Evolutionary conservation across 805 yeast species (phyloP).

Genomic region (Grigorovia jiainica): DNA sequence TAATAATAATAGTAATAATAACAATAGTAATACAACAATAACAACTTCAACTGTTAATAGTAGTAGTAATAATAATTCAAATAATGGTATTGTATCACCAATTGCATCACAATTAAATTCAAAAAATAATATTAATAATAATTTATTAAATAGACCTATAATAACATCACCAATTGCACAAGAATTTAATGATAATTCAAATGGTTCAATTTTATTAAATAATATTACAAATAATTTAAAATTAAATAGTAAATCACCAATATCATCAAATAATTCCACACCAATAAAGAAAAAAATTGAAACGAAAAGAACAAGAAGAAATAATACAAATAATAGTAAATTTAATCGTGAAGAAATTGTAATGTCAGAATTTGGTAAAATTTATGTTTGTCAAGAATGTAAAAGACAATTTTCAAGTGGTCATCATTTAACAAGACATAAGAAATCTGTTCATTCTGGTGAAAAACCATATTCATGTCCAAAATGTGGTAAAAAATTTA

Average conservation of each 20-base stretch:
- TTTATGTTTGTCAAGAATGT: constrained; percentile 30
- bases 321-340: constrained; percentile 8
- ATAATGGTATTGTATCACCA: constrained; percentile 4
- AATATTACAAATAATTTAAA: too few species aligned
- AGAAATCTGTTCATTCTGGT: constrained; percentile 32
- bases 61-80: constrained; percentile 1
- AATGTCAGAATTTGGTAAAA: constrained; percentile 27
- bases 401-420: constrained; percentile 30
- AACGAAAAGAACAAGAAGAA: background rate
- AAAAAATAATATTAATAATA: too few species aligned
- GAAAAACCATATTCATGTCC: constrained; percentile 32
- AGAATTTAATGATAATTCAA: too few species aligned
- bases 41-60: too few species aligned
- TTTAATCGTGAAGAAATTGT: constrained; percentile 26
- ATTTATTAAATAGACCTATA: too few species aligned
- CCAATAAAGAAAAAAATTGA: constrained; percentile 2
- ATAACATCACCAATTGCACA: too few species aligned
- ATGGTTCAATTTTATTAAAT: too few species aligned
- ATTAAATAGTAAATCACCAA: constrained; percentile 5
- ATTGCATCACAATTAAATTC: too few species aligned
- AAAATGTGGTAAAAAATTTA: constrained; percentile 30
- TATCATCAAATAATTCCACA: background rate
- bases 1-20: constrained; percentile 6
- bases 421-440: constrained; percentile 31
- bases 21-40: constrained; percentile 3